Evolutionary conservation across 495 filamentous ascomycete species (phyloP).

Genomic region (Pyronema domesticum): DNA sequence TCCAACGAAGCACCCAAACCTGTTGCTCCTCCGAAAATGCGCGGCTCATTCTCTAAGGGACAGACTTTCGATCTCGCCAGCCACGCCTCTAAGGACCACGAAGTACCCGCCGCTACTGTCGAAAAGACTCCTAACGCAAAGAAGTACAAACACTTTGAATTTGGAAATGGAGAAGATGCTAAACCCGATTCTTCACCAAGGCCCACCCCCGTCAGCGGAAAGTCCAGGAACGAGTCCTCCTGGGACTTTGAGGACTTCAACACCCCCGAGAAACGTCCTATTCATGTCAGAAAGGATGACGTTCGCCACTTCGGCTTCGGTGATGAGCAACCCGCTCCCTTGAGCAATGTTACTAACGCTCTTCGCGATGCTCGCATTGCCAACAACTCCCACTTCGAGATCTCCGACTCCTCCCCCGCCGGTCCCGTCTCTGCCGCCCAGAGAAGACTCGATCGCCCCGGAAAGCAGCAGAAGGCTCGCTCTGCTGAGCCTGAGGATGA

Average conservation of each 20-base stretch:
- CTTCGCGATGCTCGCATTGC: conserved; percentile 3
- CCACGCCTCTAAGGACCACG: conserved; percentile 20
- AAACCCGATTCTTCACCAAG: conserved; percentile 19
- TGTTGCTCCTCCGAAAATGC: conserved; percentile 18
- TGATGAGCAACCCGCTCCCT: conserved; percentile 30
- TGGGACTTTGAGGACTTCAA: conserved; percentile 79
- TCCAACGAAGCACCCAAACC: conserved; percentile 22
- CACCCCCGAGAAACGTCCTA: conserved; percentile 53
- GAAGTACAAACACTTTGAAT: conserved; percentile 77
- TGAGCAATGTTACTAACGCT: conserved; percentile 5
- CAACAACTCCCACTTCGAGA: conserved; percentile 17
- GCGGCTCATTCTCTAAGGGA: conserved; percentile 13
- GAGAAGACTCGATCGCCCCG: conserved; percentile 10
- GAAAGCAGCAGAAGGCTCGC: conserved; percentile 23
- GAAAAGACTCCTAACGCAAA: conserved; percentile 34
- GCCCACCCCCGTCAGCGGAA: background rate
- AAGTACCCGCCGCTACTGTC: conserved; percentile 9
- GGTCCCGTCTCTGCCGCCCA: conserved; percentile 4
- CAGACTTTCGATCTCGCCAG: conserved; percentile 20
- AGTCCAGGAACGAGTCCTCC: conserved; percentile 24
- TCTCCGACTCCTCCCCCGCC: conserved; percentile 20
- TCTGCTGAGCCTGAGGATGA: conserved; percentile 14
- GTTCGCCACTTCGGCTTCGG: conserved; percentile 55
- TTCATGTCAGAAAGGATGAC: conserved; percentile 35
- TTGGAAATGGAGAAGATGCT: conserved; percentile 45